phyloP scores from a whole-genome alignment of 2,329 filamentous ascomycete species.

The Clarireedia sp. region DNA sequence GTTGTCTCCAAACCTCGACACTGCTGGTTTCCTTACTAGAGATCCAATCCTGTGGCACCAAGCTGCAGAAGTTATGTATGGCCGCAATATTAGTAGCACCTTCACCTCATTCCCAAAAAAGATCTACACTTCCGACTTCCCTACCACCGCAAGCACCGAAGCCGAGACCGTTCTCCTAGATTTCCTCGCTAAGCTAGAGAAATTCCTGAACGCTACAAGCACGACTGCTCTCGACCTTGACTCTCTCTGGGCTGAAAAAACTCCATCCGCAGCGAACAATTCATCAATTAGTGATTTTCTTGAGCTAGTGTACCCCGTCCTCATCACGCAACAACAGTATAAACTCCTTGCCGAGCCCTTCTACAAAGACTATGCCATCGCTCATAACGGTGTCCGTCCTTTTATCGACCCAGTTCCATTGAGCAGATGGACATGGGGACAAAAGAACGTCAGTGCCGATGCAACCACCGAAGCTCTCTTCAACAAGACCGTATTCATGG shows the following conservation, averaged over 20 bases:
- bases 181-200: constrained; percentile 36
- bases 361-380: constrained; percentile 40
- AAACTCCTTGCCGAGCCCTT: constrained; percentile 40
- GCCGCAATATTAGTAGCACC: constrained; percentile 37
- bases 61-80: constrained; percentile 38
- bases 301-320: constrained; percentile 37
- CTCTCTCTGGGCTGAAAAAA: constrained; percentile 15
- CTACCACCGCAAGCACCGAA: constrained; percentile 30
- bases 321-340: constrained; percentile 41
- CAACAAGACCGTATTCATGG: constrained; percentile 43
- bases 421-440: constrained; percentile 40
- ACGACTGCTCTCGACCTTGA: constrained; percentile 21
- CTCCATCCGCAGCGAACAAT: constrained; percentile 26
- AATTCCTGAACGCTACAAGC: constrained; percentile 34
- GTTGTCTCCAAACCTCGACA: constrained; percentile 39
- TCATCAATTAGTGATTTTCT: constrained; percentile 32
- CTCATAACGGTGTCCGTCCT: constrained; percentile 37
- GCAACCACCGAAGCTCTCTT: constrained; percentile 36
- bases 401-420: constrained; percentile 43
- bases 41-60: constrained; percentile 36
- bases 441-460: constrained; percentile 31
- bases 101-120: constrained; percentile 33
- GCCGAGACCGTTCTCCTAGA: constrained; percentile 33
- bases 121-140: constrained; percentile 37
- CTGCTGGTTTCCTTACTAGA: constrained; percentile 38